These are phyloP conservation scores for Stemphylium lycopersici DNA, from an alignment of 2,329 filamentous ascomycete genomes.

Conservation along the genomic window DNA sequence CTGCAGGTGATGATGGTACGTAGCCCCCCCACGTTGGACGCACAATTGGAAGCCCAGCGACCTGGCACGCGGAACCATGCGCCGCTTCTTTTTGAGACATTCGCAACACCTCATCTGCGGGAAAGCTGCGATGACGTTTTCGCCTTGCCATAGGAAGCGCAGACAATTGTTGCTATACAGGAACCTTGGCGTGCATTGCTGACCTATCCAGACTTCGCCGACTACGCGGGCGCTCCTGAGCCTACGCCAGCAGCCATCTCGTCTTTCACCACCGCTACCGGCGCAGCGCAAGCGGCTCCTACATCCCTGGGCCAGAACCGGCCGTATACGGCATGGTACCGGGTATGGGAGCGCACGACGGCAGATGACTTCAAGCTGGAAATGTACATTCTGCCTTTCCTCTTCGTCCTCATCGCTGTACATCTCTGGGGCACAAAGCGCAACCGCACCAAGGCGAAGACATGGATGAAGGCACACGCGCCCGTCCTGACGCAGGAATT, in stretches of 20 bases:
- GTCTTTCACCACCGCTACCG: conserved; percentile 49
- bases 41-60: conserved; percentile 19
- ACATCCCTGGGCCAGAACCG: conserved; percentile 54
- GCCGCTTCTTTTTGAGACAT: background rate
- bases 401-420: conserved; percentile 75
- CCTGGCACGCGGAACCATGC: conserved; percentile 13
- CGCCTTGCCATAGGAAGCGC: background rate
- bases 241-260: conserved; percentile 61
- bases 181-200: background rate
- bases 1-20: conserved; percentile 69
- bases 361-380: conserved; percentile 86
- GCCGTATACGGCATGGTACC: conserved; percentile 95
- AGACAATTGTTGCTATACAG: background rate
- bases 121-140: background rate
- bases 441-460: conserved; percentile 80
- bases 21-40: conserved; percentile 20
- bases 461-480: conserved; percentile 79
- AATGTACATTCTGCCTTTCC: conserved; percentile 77
- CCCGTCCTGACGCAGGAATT: conserved; percentile 80
- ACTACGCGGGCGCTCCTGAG: conserved; percentile 82
- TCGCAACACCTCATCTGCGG: background rate
- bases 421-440: conserved; percentile 80
- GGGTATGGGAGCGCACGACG: conserved; percentile 88
- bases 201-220: conserved; percentile 77
- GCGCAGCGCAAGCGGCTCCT: conserved; percentile 37